Evolutionary conservation across 2,329 filamentous ascomycete species (phyloP), one percentile per base, ranked within the genome.

Genomic region (Colletotrichum sp.): DNA sequence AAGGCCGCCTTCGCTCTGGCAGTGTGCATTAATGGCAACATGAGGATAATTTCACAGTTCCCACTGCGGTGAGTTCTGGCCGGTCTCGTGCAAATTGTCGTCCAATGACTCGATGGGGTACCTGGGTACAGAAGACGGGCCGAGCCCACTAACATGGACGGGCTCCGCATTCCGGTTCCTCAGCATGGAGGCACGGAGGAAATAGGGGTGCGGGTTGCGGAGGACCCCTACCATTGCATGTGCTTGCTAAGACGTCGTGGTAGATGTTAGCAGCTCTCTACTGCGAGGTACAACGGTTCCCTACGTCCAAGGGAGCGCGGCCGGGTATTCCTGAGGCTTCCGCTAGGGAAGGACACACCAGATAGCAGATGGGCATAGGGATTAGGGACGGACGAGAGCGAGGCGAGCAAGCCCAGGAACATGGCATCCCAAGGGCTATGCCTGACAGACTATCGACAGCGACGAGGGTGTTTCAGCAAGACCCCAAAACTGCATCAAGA

Each of bases 21-120:
- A 52, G 36, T 24, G 21, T 55, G 74, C 74, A 76, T 76, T 75
- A 72, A 75, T 26, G 72, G 30, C 52, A 75, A 75, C 71, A 76
- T 75, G 52, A 76, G 30, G 26, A 76, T 67, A 75, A 76, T 76
- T 57, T 76, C 71, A 16, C 39, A 18, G 52, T 71, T 75, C 60
- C 74, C 74, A 71, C 74, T 57, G 32, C 34, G 69, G 59, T 74
- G 48, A 75, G 43, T 64, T 65, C 59, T 74, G 39, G 65, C 59
- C 28, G 59, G 64, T 73, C 64, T 36, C 48, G 48, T 72, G 70
- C 71, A 74, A 36, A 73, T 43, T 64, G 57, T 43, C 71, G 48
- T 67, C 60, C 66, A 76, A 63, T 76, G 60, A 74, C 52, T 69
- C 66, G 59, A 61, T 32, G 28, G 70, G 32, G 24, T 30, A 61